Conservation (phyloP, 164 flowering plant genomes). For the Akebia trifoliata region DNA sequence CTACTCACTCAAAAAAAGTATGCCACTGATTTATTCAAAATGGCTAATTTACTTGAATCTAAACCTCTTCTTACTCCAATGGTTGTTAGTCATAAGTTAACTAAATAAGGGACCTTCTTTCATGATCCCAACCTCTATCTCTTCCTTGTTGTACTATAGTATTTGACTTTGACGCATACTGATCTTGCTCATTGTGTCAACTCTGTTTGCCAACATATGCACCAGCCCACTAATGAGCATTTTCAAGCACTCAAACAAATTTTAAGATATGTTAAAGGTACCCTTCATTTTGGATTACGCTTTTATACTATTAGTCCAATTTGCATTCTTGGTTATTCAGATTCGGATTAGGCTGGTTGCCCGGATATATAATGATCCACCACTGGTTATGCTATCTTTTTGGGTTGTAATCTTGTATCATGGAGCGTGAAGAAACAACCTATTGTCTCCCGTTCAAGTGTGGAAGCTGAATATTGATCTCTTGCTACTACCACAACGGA, state of each 20-base stretch:
- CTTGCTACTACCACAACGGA: not conserved
- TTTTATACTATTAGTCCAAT: not conserved
- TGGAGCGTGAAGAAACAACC: not conserved
- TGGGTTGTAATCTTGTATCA: not conserved
- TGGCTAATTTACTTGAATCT: not conserved
- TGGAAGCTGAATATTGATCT: not conserved
- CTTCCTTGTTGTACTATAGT: not conserved
- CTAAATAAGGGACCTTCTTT: not conserved
- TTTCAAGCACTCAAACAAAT: too few relatives aligned
- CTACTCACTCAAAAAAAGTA: too few relatives aligned
- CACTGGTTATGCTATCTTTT: not conserved
- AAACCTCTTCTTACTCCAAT: not conserved
- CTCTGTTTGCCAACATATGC: not conserved
- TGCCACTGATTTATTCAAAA: too few relatives aligned
- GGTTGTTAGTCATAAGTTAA: not conserved
- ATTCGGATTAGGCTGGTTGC: not conserved
- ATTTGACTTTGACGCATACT: not conserved
- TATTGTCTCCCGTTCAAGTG: not conserved
- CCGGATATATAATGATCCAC: not conserved
- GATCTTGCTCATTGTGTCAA: not conserved
- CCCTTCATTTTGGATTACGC: not conserved
- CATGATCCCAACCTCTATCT: not conserved
- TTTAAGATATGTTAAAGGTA: not conserved
- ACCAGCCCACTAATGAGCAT: not conserved
- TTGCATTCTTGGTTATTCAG: not conserved